Conservation (phyloP, 2,329 filamentous ascomycete species). For the Microsporum audouinii region DNA sequence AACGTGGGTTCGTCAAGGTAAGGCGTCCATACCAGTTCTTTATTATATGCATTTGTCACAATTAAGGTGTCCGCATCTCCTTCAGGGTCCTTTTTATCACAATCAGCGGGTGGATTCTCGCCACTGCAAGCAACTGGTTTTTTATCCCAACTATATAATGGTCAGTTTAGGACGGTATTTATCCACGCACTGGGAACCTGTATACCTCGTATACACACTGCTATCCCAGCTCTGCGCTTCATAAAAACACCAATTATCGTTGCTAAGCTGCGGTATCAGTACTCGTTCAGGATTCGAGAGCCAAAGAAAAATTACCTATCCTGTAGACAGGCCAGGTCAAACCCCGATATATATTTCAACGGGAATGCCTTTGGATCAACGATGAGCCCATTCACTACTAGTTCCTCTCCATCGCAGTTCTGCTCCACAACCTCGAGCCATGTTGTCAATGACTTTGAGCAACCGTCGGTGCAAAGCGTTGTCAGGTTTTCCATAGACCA, state of each 20-base stretch:
- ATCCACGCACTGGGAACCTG: not conserved
- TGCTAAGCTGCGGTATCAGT: conserved; percentile 9
- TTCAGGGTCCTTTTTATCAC: conserved; percentile 4
- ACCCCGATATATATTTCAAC: conserved; percentile 13
- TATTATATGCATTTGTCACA: conserved; percentile 13
- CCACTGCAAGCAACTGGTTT: conserved; percentile 10
- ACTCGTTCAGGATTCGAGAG: not conserved
- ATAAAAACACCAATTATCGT: conserved; percentile 14
- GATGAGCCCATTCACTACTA: conserved; percentile 9
- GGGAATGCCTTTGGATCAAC: conserved; percentile 14
- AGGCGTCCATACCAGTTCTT: conserved; percentile 11
- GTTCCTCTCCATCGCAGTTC: conserved; percentile 11
- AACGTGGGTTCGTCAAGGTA: not conserved
- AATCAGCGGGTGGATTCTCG: conserved; percentile 9
- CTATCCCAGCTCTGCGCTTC: conserved; percentile 15
- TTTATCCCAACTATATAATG: conserved; percentile 5
- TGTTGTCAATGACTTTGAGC: conserved; percentile 10
- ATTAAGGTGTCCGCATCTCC: conserved; percentile 6
- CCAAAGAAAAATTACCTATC: conserved; percentile 9
- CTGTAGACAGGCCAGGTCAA: conserved; percentile 13
- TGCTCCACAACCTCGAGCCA: conserved; percentile 13
- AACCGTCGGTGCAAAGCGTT: conserved; percentile 11
- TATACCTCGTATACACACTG: conserved; percentile 9
- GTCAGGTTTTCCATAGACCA: conserved; percentile 14
- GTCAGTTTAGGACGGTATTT: not conserved